Conservation (phyloP, 495 filamentous ascomycete genomes). For the Aspergillus bertholletiae region DNA sequence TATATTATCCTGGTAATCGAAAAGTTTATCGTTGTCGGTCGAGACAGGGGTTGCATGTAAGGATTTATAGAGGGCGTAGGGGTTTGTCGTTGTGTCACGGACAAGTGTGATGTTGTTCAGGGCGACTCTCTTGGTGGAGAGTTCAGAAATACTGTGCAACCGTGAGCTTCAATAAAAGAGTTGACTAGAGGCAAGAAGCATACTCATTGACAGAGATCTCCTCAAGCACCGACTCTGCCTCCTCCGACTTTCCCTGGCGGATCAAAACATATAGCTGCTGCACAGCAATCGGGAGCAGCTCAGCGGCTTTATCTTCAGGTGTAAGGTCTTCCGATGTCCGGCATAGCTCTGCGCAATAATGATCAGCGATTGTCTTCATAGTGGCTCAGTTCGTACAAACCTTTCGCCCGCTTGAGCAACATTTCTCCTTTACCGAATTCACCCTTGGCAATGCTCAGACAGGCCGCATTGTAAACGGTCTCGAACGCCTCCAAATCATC, state of each 20-base stretch:
- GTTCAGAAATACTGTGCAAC: slow-evolving; percentile 64
- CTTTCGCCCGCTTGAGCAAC: slow-evolving; percentile 76
- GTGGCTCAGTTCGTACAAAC: slow-evolving; percentile 30
- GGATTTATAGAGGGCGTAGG: slow-evolving; percentile 69
- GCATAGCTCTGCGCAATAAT: slow-evolving; percentile 62
- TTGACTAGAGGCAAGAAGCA: slow-evolving; percentile 16
- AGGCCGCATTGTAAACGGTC: slow-evolving; percentile 89
- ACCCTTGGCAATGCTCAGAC: slow-evolving; percentile 74
- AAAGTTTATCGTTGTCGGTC: slow-evolving; percentile 66
- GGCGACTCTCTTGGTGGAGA: slow-evolving; percentile 72
- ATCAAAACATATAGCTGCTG: slow-evolving; percentile 82
- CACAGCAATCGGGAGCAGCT: slow-evolving; percentile 79
- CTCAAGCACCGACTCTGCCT: slow-evolving; percentile 65
- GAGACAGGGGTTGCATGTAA: slow-evolving; percentile 55
- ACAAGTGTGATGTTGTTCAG: slow-evolving; percentile 72
- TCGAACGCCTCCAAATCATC: slow-evolving; percentile 91
- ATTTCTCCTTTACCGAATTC: slow-evolving; percentile 72
- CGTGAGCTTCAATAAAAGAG: slow-evolving; percentile 16
- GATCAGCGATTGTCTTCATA: slow-evolving; percentile 9
- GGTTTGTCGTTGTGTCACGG: slow-evolving; percentile 59
- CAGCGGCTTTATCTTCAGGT: slow-evolving; percentile 77
- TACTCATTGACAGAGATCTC: slow-evolving; percentile 63
- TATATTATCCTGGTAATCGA: slow-evolving; percentile 69
- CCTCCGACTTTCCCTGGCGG: slow-evolving; percentile 65
- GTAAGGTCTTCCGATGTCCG: slow-evolving; percentile 77